phyloP scores from a whole-genome alignment of 202 grass and related monocot species.

The Bolboschoenoplectus hybrid region DNA sequence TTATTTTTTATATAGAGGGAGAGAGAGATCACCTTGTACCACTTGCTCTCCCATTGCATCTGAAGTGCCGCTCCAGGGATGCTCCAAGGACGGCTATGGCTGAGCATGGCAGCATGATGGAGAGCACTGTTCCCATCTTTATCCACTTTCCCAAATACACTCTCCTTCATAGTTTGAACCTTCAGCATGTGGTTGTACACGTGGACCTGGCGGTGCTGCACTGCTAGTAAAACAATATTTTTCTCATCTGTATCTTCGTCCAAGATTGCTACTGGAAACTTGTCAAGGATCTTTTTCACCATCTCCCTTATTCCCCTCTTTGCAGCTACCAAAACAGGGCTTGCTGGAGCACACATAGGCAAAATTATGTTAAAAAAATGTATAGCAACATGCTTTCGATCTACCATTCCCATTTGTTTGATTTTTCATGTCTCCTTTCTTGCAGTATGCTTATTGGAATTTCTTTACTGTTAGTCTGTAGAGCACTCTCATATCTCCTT shows the following conservation, averaged over 20 bases:
- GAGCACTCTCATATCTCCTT: not conserved
- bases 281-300: conserved; percentile 18
- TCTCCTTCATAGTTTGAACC: not conserved
- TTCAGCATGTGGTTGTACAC: not conserved
- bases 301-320: conserved; percentile 38
- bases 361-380: conserved; percentile 16
- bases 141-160: conserved; percentile 22
- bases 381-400: not conserved
- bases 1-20: not conserved
- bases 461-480: not conserved
- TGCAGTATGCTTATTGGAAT: no score
- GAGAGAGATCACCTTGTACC: conserved; percentile 38
- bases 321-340: conserved; percentile 10
- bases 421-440: not conserved
- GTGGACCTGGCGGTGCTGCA: not conserved
- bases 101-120: conserved; percentile 10
- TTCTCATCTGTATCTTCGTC: conserved; percentile 23
- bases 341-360: not conserved
- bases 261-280: conserved; percentile 13
- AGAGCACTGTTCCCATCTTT: conserved; percentile 27
- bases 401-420: not conserved
- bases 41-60: conserved; percentile 39
- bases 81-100: not conserved
- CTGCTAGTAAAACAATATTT: conserved; percentile 33
- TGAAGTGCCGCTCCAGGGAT: conserved; percentile 26